These are phyloP conservation scores for Brassica incana DNA, from an alignment of 345 rosid species.

Conservation along the genomic window DNA sequence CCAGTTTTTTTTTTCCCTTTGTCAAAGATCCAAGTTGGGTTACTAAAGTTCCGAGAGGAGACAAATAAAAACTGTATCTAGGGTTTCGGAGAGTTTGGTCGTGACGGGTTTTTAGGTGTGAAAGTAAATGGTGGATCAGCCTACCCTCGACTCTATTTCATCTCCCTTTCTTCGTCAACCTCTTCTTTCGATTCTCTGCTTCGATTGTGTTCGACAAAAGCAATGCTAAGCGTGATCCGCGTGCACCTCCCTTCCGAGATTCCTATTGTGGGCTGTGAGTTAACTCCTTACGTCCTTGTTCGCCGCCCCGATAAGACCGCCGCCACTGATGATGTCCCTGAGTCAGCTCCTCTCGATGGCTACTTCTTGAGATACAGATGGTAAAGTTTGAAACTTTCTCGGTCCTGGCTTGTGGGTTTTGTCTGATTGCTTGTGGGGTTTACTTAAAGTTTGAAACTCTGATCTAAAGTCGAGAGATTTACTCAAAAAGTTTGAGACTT, in stretches of 20 bases:
- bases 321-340: constrained; percentile 82
- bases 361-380: constrained; percentile 88
- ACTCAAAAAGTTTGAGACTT: constrained; percentile 6
- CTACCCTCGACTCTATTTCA: constrained; percentile 47
- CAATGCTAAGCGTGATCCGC: constrained; percentile 97
- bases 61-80: constrained; percentile 1
- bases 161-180: constrained; percentile 18
- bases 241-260: constrained; percentile 97
- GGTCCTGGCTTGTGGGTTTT: neutral
- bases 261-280: constrained; percentile 96
- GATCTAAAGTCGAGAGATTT: neutral
- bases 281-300: constrained; percentile 86
- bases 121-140: constrained; percentile 77
- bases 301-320: constrained; percentile 72
- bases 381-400: constrained; percentile 43
- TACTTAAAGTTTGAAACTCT: neutral
- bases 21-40: neutral
- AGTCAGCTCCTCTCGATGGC: constrained; percentile 80
- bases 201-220: constrained; percentile 46
- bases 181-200: constrained; percentile 29
- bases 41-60: neutral
- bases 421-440: constrained; percentile 11
- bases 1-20: neutral
- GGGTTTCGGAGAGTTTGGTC: constrained; percentile 29
- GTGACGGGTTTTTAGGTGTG: constrained; percentile 46